These are phyloP conservation scores for Tetrahymena borealis DNA, from an alignment of 73 alveolate species.

Conservation along the genomic window DNA sequence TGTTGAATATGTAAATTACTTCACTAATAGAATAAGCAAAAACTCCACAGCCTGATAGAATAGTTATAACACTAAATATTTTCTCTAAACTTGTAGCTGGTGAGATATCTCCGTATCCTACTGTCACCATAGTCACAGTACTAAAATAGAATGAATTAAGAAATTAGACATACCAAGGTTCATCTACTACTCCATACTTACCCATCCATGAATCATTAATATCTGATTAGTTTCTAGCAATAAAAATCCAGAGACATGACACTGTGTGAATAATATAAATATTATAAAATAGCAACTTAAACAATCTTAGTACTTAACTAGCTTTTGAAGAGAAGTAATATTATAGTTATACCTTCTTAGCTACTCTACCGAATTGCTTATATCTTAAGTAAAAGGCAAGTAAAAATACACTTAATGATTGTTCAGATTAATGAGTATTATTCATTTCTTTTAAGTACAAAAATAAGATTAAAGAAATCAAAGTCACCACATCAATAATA, in stretches of 20 bases:
- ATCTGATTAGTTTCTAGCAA: not conserved
- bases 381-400: not conserved
- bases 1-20: slow-evolving; percentile 6
- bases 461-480: not conserved
- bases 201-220: slow-evolving; percentile 5
- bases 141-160: slow-evolving; percentile 23
- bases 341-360: not conserved
- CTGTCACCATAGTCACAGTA: slow-evolving; percentile 23
- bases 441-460: not conserved
- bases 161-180: slow-evolving; percentile 9
- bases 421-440: no score
- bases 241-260: not conserved
- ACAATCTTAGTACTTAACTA: not conserved
- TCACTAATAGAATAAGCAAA: slow-evolving; percentile 22
- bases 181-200: not conserved
- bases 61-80: slow-evolving; percentile 4
- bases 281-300: not conserved
- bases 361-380: not conserved
- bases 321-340: not conserved
- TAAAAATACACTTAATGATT: no score
- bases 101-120: slow-evolving; percentile 23
- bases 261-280: not conserved
- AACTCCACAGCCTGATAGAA: slow-evolving; percentile 17
- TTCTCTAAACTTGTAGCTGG: slow-evolving; percentile 16
- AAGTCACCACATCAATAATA: not conserved